A percentile compares a stretch with the other conserved stretches of the same genome.
Conservation (phyloP, 345 rosid species). For the Sapria himalayana region DNA sequence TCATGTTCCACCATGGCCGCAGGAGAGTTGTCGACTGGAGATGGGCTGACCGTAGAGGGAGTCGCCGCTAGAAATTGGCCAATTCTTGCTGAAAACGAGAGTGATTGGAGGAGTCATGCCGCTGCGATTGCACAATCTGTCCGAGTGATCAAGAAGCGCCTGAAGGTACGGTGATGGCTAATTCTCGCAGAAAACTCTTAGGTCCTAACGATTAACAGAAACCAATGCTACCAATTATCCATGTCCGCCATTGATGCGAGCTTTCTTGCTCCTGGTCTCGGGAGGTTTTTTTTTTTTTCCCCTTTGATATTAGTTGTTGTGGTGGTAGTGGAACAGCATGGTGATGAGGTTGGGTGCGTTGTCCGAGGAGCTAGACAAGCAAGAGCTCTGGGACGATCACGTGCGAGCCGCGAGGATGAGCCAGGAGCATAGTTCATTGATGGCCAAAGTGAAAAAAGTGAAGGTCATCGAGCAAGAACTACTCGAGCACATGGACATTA, state of each 20-base stretch:
- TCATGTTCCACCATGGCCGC: too few species aligned
- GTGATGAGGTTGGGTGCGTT: conserved; percentile 38
- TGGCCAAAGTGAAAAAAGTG: conserved; percentile 60
- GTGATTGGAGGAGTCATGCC: conserved; percentile 89
- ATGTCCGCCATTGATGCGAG: too few species aligned
- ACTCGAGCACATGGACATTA: conserved; percentile 89
- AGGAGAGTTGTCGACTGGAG: conserved; percentile 31
- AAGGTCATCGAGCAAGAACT: conserved; percentile 51
- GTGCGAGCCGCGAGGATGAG: conserved; percentile 69
- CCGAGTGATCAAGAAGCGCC: conserved; percentile 71
- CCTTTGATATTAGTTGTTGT: conserved; percentile 7
- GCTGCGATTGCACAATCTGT: conserved; percentile 84
- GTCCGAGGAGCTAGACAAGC: conserved; percentile 46
- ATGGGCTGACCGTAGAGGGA: conserved; percentile 67
- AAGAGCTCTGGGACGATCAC: conserved; percentile 81
- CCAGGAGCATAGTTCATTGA: conserved; percentile 62
- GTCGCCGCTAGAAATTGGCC: conserved; percentile 58
- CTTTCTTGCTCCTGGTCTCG: too few species aligned
- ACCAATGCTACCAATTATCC: too few species aligned
- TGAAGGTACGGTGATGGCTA: conserved; percentile 47
- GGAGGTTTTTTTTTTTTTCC: not conserved
- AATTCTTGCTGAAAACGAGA: conserved; percentile 52
- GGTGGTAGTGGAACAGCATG: conserved; percentile 61
- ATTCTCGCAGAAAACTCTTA: too few species aligned
- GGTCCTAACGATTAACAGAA: too few species aligned